A percentile compares a stretch with the other conserved stretches of the same genome.
Conservation (phyloP, 1,139 yeast genomes). For the Tardiomyces digboiensis region DNA sequence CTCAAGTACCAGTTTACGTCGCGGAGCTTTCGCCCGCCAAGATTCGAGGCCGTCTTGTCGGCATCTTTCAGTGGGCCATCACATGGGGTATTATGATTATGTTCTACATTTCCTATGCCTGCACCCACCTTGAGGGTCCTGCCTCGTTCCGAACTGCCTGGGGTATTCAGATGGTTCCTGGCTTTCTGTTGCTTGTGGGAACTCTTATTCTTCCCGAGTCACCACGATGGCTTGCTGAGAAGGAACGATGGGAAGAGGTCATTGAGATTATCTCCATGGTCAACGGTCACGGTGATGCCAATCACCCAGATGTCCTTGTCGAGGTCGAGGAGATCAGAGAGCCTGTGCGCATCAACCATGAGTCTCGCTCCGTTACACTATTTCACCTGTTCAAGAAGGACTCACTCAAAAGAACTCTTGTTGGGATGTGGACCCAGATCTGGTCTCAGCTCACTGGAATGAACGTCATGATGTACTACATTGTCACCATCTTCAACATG, state of each 20-base stretch:
- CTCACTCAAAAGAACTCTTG: constrained; percentile 36
- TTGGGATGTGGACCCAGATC: constrained; percentile 38
- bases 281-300: constrained; percentile 41
- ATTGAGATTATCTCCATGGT: constrained; percentile 40
- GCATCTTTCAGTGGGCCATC: constrained; percentile 57
- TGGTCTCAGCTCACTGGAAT: constrained; percentile 66
- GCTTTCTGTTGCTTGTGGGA: constrained; percentile 39
- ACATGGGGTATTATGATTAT: constrained; percentile 54
- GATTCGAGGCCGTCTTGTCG: constrained; percentile 58
- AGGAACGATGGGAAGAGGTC: constrained; percentile 59
- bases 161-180: constrained; percentile 61
- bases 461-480: constrained; percentile 49
- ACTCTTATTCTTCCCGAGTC: constrained; percentile 55
- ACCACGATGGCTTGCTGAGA: constrained; percentile 62
- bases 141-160: constrained; percentile 59
- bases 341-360: constrained; percentile 21
- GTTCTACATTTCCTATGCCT: constrained; percentile 54
- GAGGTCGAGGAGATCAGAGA: constrained; percentile 56
- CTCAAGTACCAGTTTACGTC: constrained; percentile 64
- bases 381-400: constrained; percentile 39
- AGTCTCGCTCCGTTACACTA: constrained; percentile 23
- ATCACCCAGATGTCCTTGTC: constrained; percentile 42
- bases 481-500: constrained; percentile 30
- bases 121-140: constrained; percentile 38
- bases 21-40: constrained; percentile 62